These are phyloP conservation scores for Conringia planisiliqua DNA, from an alignment of 345 rosid species.

Conservation along the genomic window DNA sequence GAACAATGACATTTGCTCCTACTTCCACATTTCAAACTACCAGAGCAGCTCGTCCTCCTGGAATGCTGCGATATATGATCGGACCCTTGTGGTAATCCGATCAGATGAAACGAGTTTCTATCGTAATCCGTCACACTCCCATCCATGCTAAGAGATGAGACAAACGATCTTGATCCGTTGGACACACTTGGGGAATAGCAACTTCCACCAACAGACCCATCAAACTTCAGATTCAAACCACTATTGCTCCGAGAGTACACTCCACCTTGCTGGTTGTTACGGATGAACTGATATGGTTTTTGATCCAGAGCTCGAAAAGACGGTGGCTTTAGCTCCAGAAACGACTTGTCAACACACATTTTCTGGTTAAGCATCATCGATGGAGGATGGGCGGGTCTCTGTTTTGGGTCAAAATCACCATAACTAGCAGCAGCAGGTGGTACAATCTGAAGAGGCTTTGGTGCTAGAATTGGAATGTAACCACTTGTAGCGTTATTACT, in stretches of 20 bases:
- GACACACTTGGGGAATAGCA: slow-evolving; percentile 51
- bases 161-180: slow-evolving; percentile 56
- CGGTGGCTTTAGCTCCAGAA: slow-evolving; percentile 42
- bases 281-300: slow-evolving; percentile 38
- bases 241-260: slow-evolving; percentile 42
- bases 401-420: slow-evolving; percentile 25
- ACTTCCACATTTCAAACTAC: slow-evolving; percentile 48
- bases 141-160: slow-evolving; percentile 66
- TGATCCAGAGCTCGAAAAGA: slow-evolving; percentile 30
- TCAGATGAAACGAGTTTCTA: slow-evolving; percentile 50
- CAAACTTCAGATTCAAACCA: slow-evolving; percentile 56
- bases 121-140: slow-evolving; percentile 42
- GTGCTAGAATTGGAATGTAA: slow-evolving; percentile 39
- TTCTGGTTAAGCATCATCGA: slow-evolving; percentile 25
- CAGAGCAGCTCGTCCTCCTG: slow-evolving; percentile 47
- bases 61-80: slow-evolving; percentile 49
- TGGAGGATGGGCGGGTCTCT: slow-evolving; percentile 16
- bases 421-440: slow-evolving; percentile 30
- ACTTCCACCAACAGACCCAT: slow-evolving; percentile 40
- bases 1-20: slow-evolving; percentile 69
- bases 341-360: slow-evolving; percentile 41
- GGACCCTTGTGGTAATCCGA: slow-evolving; percentile 49
- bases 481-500: background rate
- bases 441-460: slow-evolving; percentile 54
- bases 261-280: slow-evolving; percentile 43